phyloP scores from a whole-genome alignment of 768 basidiomycete species.

The Lepiota brunneoincarnata region DNA sequence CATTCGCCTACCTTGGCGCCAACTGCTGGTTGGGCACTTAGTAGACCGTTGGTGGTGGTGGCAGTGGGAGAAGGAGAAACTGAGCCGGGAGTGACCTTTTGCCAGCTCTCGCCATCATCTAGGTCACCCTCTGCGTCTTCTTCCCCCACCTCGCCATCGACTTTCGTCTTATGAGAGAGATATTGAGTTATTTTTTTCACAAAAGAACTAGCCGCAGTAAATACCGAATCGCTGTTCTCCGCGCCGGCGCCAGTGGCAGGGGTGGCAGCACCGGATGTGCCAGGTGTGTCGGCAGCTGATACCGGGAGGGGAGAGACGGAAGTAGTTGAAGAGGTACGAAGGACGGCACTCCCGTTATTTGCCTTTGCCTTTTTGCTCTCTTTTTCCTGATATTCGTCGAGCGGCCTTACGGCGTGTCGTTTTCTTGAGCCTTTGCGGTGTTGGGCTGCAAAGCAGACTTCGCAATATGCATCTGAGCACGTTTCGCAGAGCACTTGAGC shows the following conservation, averaged over 20 bases:
- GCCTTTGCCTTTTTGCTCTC: constrained; percentile 27
- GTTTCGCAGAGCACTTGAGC: constrained; percentile 71
- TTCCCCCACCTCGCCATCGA: constrained; percentile 29
- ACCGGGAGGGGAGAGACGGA: neutral
- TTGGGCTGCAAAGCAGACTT: constrained; percentile 83
- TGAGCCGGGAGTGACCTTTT: constrained; percentile 29
- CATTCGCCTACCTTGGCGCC: constrained; percentile 74
- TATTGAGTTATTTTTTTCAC: constrained; percentile 14
- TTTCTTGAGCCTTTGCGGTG: constrained; percentile 82
- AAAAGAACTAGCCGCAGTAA: constrained; percentile 20
- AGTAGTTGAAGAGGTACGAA: constrained; percentile 3
- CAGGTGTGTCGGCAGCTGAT: constrained; percentile 7
- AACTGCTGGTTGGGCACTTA: constrained; percentile 55
- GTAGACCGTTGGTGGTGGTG: constrained; percentile 28
- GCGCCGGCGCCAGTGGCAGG: neutral
- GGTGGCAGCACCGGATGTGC: neutral
- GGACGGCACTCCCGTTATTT: constrained; percentile 17
- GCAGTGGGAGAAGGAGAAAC: neutral
- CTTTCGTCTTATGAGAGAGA: constrained; percentile 40
- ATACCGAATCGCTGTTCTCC: constrained; percentile 27
- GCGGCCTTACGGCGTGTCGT: constrained; percentile 50
- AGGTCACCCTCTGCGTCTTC: constrained; percentile 20
- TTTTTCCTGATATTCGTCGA: constrained; percentile 24
- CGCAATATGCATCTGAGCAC: constrained; percentile 74
- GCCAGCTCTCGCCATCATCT: constrained; percentile 42